Conservation (phyloP, 2,329 filamentous ascomycete species). For the Leptographium lundbergii region DNA sequence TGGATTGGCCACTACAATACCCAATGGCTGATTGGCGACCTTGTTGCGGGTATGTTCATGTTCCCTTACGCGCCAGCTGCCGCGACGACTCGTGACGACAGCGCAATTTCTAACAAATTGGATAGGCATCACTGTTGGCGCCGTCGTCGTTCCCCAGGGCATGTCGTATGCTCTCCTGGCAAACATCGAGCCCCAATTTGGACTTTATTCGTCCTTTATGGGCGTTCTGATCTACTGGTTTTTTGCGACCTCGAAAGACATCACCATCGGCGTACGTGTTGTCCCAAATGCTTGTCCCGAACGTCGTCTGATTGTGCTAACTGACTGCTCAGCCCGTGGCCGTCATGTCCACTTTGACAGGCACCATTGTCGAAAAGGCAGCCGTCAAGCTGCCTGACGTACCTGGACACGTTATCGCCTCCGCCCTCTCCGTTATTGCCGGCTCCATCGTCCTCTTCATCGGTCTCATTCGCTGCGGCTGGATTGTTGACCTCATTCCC, state of each 20-base stretch:
- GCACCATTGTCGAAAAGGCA: conserved; percentile 62
- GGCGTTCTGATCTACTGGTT: conserved; percentile 94
- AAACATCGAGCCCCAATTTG: conserved; percentile 66
- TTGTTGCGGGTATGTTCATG: conserved; percentile 60
- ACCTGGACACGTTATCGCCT: conserved; percentile 56
- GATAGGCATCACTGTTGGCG: conserved; percentile 41
- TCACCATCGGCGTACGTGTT: conserved; percentile 67
- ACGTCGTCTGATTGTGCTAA: neutral
- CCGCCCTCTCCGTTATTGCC: conserved; percentile 62
- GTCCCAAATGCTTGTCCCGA: neutral
- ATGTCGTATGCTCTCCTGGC: conserved; percentile 92
- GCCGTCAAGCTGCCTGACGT: conserved; percentile 42
- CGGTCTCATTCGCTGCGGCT: conserved; percentile 69
- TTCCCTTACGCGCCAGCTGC: too few species aligned
- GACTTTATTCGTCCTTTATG: conserved; percentile 92
- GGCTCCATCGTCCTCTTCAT: conserved; percentile 68
- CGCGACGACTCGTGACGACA: too few species aligned
- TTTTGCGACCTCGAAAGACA: conserved; percentile 96
- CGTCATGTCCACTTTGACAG: conserved; percentile 85
- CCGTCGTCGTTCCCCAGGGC: conserved; percentile 77
- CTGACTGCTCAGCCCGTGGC: conserved; percentile 50
- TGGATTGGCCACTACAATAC: conserved; percentile 86
- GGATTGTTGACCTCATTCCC: conserved; percentile 88
- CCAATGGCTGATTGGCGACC: conserved; percentile 78
- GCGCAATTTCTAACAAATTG: neutral